Evolutionary conservation across 352 stramenopile species (phyloP).

Genomic region (Globisporangium abappressorium): DNA sequence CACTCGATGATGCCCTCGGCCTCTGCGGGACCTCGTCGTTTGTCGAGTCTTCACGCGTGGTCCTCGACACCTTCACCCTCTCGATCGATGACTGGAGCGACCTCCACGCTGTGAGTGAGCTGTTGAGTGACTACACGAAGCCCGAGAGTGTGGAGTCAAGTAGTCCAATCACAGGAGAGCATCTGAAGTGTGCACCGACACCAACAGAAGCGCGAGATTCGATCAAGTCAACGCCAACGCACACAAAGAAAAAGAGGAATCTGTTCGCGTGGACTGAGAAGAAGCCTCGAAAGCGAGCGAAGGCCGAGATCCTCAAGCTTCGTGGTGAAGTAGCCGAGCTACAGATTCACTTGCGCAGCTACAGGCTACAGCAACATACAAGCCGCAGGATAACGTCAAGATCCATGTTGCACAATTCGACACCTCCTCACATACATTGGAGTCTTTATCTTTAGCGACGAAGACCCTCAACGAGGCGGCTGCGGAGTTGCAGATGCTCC

Average conservation of each 20-base stretch:
- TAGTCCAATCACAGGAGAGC: not conserved
- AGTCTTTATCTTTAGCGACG: not conserved
- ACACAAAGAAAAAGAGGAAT: too few relatives aligned
- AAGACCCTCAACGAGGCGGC: not conserved
- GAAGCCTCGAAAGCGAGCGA: conserved; percentile 1
- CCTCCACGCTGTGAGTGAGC: not conserved
- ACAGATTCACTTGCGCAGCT: not conserved
- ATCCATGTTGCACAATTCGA: not conserved
- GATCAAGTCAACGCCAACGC: not conserved
- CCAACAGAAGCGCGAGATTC: not conserved
- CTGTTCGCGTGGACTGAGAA: not conserved
- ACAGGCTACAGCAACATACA: not conserved
- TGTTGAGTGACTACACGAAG: not conserved
- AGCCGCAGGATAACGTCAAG: too few relatives aligned
- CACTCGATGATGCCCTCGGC: not conserved
- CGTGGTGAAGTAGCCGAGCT: not conserved
- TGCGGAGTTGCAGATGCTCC: not conserved
- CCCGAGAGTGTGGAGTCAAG: not conserved
- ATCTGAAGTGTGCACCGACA: not conserved
- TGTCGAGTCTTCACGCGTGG: not conserved
- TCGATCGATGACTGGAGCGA: not conserved
- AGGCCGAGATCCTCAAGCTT: conserved; percentile 2
- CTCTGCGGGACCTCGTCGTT: not conserved
- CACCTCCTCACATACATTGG: not conserved
- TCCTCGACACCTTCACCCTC: not conserved